Evolutionary conservation across 108 stramenopile species (phyloP).

Genomic region (Cyclotella choctawhatcheeana): DNA sequence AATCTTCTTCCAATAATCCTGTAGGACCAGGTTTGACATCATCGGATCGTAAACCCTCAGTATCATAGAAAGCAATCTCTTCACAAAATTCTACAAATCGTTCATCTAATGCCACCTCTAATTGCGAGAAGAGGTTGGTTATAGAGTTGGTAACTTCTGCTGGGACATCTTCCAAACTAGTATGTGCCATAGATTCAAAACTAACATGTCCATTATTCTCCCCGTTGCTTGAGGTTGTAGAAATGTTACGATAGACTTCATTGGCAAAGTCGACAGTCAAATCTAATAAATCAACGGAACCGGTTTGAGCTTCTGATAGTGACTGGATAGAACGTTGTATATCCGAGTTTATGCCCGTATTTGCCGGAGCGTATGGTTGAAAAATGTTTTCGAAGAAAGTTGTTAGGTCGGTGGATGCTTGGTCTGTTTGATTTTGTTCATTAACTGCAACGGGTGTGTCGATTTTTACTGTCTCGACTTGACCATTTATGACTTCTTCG

Average conservation of each 20-base stretch:
- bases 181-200: constrained; percentile 32
- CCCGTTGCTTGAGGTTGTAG: background rate
- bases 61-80: constrained; percentile 53
- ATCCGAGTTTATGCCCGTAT: constrained; percentile 8
- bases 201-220: constrained; percentile 3
- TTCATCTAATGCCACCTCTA: constrained; percentile 49
- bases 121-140: constrained; percentile 38
- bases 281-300: constrained; percentile 41
- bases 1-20: constrained; percentile 43
- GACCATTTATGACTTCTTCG: no score
- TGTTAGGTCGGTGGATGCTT: constrained; percentile 18
- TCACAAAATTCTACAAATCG: constrained; percentile 42
- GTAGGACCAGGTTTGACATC: constrained; percentile 40
- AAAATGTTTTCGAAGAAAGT: constrained; percentile 43
- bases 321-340: constrained; percentile 50
- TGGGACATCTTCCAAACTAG: constrained; percentile 37
- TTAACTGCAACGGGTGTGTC: no score
- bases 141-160: constrained; percentile 46
- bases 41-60: constrained; percentile 34
- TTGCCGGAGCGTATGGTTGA: constrained; percentile 19
- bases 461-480: no score
- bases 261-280: constrained; percentile 51
- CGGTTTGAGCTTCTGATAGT: constrained; percentile 20
- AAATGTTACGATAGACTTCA: constrained; percentile 41
- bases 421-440: background rate